Evolutionary conservation across 2,329 filamentous ascomycete genomes (phyloP), one percentile per base, ranked within the genome.

Genomic region (Fusarium sp.): DNA sequence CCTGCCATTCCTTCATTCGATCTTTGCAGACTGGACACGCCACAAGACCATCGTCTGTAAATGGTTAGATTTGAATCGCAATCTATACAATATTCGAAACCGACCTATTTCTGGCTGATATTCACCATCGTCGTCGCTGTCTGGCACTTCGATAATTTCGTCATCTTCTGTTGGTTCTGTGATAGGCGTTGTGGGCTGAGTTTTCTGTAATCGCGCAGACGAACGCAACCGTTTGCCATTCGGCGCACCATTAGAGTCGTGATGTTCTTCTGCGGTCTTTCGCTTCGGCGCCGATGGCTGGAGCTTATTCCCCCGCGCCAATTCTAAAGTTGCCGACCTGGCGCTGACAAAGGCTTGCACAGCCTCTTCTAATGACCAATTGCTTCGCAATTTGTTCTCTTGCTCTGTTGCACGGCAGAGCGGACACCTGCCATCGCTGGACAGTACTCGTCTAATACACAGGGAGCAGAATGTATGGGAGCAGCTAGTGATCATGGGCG

Each of bases 391-490:
- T 78, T 93, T 96, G 65, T 93, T 87, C 77, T 95, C 94, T 78
- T 98, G 94, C 72, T 97, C 93, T 1, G 84, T 80, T 8, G 88
- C 83, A 54, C 94, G 90, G 80, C 96, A 99, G 2, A 93, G 85
- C 0, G 96, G 96, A 75, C 96, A 99, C 80, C 92, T 94, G 11
- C 94, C 92, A 71, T 98, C 94, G 32, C 88, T 87, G 4, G 91
- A 91, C 1, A 99, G 86, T 65, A 92, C 94, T 68, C 94, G 87
- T 30, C 96, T 92, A 78, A 99, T 98, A 79, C 96, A 99, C 57
- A 97, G 83, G 9, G 95, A 98, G 84, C 96, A 99, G 77, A 99
- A 99, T 0, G 96, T 98, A 79, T 99, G 96, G 57, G 90, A 92
- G 82, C 96, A 99, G 2, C 93, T 92, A 1, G 96, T 99, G 68